Evolutionary conservation across 2,329 filamentous ascomycete genomes (phyloP), one percentile per base, ranked within the genome.

Genomic region (Pestalotiopsis sp.): DNA sequence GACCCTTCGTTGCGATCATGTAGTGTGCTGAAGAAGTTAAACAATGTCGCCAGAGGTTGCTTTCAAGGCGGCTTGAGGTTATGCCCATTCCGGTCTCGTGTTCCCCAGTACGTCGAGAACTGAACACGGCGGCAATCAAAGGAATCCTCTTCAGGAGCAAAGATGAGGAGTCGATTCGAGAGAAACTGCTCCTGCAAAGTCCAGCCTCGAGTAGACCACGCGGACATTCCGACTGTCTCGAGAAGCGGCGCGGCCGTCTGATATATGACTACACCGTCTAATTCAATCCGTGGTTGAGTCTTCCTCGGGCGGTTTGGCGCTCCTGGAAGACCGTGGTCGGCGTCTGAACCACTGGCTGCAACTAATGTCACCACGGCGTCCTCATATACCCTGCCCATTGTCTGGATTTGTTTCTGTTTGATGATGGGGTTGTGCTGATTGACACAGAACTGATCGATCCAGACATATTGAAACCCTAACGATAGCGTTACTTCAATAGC

Each of bases 211-310:
- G 3, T 27, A 14, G 57, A 9, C 57, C 57, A 59, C 1, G 1
- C 11, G 14, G 57, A 59, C 17, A n/a, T n/a, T n/a, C n/a, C n/a
- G n/a, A n/a, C n/a, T n/a, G n/a, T n/a, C n/a, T n/a, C n/a, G n/a
- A n/a, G n/a, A n/a, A n/a, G n/a, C n/a, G n/a, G n/a, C n/a, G n/a
- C n/a, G n/a, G n/a, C n/a, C n/a, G n/a, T n/a, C n/a, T 27, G 5
- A 2, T 25, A 13, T 0, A 59, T 27, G 12, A 11, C 31, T 1
- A 7, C 0, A 12, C 27, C 57, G 14, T 36, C 23, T 5, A 59
- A 1, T 3, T 2, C 13, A 1, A 27, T 31, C 14, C 7, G 1
- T 2, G 25, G 14, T n/a, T 2, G 45, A n/a, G 6, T 2, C 1
- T 59, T 13, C 3, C 9, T 58, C 11, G 25, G 57, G 0, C 3